phyloP scores from a whole-genome alignment of 2,329 filamentous ascomycete genomes.

The Cadophora malorum region DNA sequence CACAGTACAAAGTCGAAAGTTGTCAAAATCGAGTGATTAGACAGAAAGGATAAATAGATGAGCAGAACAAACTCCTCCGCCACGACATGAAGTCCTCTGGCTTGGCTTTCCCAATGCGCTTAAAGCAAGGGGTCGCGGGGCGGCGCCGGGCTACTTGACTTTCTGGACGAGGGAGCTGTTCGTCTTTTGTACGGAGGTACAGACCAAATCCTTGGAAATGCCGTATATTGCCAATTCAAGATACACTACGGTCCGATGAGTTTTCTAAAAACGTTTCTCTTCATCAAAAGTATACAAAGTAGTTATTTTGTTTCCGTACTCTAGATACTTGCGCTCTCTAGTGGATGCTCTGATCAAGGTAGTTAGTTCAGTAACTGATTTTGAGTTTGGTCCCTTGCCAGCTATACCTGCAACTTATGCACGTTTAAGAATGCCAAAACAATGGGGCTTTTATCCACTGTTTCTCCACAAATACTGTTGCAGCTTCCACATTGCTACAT shows the following conservation, averaged over 20 bases:
- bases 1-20: background rate
- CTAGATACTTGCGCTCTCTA: background rate
- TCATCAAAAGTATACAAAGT: too few species aligned
- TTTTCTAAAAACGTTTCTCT: too few species aligned
- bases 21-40: background rate
- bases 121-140: constrained; percentile 7
- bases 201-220: background rate
- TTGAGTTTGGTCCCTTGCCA: background rate
- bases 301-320: too few species aligned
- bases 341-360: too few species aligned
- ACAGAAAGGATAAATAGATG: background rate
- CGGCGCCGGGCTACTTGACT: background rate
- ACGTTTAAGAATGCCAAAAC: constrained; percentile 12
- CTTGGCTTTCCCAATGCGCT: constrained; percentile 13
- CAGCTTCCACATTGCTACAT: constrained; percentile 2
- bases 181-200: too few species aligned
- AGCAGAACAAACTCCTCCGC: background rate
- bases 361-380: too few species aligned
- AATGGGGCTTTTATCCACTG: background rate
- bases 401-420: background rate
- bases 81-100: background rate
- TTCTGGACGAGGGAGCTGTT: too few species aligned
- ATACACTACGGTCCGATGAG: background rate
- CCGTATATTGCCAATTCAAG: background rate
- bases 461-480: constrained; percentile 11